Evolutionary conservation across 441 rosid species (phyloP).

Genomic region (Geranium incanum): DNA sequence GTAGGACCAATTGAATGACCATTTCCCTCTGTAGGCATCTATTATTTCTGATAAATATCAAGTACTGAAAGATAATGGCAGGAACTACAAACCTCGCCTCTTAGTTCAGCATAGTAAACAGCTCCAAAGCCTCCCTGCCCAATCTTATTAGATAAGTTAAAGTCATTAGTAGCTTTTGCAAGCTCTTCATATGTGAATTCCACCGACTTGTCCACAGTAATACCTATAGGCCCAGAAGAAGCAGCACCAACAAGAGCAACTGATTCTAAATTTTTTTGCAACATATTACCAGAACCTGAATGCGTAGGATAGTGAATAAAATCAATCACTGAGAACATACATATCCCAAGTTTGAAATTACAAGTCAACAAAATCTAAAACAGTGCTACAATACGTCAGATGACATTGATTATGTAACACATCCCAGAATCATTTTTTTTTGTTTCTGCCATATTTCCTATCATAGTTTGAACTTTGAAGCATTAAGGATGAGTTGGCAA

Average conservation of each 20-base stretch:
- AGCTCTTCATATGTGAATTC: conserved; percentile 27
- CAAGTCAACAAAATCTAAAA: neutral
- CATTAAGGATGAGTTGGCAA: neutral
- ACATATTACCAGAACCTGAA: conserved; percentile 20
- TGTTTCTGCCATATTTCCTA: neutral
- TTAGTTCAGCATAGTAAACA: conserved; percentile 26
- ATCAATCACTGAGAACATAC: neutral
- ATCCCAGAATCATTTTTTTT: neutral
- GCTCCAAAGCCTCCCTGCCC: conserved; percentile 25
- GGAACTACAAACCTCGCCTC: conserved; percentile 23
- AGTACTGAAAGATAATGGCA: neutral
- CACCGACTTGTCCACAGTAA: conserved; percentile 26
- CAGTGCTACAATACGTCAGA: neutral
- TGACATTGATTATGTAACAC: neutral
- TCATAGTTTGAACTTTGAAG: neutral
- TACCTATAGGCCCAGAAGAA: conserved; percentile 15
- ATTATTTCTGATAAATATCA: neutral
- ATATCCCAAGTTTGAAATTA: neutral
- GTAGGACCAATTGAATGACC: neutral
- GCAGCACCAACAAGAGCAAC: conserved; percentile 34
- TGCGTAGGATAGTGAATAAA: conserved; percentile 1
- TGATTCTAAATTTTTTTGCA: conserved; percentile 29
- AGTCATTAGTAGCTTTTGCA: conserved; percentile 22
- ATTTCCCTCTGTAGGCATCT: neutral
- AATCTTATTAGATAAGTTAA: conserved; percentile 21